A percentile compares a stretch with the other conserved stretches of the same genome.
Evolutionary conservation across 768 basidiomycete genomes (phyloP).

Genomic region (Naganishia kalamii): DNA sequence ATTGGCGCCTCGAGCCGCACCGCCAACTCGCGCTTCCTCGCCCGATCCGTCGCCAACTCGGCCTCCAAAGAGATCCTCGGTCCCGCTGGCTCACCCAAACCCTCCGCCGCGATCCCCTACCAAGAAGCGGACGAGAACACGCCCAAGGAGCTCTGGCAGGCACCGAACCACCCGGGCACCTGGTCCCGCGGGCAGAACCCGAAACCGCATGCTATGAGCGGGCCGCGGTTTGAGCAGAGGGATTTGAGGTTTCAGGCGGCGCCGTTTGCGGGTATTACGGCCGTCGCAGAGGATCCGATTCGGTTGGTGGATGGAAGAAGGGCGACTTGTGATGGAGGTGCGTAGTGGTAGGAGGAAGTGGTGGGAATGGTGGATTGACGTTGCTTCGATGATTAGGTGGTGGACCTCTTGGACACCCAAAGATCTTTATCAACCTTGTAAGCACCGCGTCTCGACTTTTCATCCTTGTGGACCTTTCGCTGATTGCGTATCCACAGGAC

Average conservation of each 20-base stretch:
- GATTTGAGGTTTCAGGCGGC: slow-evolving; percentile 78
- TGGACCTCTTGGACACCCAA: slow-evolving; percentile 92
- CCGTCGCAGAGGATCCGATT: slow-evolving; percentile 79
- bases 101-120: slow-evolving; percentile 10
- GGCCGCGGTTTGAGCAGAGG: slow-evolving; percentile 90
- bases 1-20: slow-evolving; percentile 10
- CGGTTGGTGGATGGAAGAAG: slow-evolving; percentile 72
- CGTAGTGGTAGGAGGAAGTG: slow-evolving; percentile 38
- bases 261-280: slow-evolving; percentile 82
- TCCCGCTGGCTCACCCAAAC: slow-evolving; percentile 8
- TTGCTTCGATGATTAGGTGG: slow-evolving; percentile 55
- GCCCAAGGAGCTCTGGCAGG: slow-evolving; percentile 51
- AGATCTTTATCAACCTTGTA: slow-evolving; percentile 82
- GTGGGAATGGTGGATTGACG: neutral
- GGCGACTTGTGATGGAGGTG: slow-evolving; percentile 93
- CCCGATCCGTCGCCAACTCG: slow-evolving; percentile 9
- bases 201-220: slow-evolving; percentile 47
- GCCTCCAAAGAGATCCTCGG: slow-evolving; percentile 11
- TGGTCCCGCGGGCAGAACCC: slow-evolving; percentile 81
- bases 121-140: slow-evolving; percentile 10
- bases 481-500: slow-evolving; percentile 54
- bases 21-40: neutral
- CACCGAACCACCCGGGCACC: slow-evolving; percentile 72
- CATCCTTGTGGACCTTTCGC: neutral
- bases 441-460: slow-evolving; percentile 35